Evolutionary conservation across 2,329 filamentous ascomycete species (phyloP).

Genomic region (Xylariales sp.): DNA sequence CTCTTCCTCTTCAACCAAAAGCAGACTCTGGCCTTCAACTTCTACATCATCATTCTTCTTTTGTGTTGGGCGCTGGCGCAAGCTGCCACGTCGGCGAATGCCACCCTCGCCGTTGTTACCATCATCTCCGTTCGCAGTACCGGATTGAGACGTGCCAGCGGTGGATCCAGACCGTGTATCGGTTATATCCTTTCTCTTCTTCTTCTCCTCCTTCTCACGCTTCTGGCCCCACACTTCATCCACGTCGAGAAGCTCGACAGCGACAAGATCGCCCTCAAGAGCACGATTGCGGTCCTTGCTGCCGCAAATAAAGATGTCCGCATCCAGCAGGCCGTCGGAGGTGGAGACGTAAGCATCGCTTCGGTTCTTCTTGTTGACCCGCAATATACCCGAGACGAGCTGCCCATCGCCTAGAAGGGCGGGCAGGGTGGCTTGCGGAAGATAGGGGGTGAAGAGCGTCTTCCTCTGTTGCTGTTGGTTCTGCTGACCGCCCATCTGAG

Average conservation of each 20-base stretch:
- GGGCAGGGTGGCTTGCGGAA: slow-evolving; percentile 89
- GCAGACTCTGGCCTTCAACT: slow-evolving; percentile 93
- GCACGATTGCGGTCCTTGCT: slow-evolving; percentile 98
- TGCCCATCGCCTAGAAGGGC: slow-evolving; percentile 88
- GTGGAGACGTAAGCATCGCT: slow-evolving; percentile 98
- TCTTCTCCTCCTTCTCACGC: slow-evolving; percentile 99
- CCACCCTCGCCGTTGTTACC: slow-evolving; percentile 69
- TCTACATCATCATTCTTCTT: slow-evolving; percentile 99
- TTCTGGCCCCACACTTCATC: slow-evolving; percentile 99
- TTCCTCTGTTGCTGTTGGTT: slow-evolving; percentile 90
- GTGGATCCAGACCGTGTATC: slow-evolving; percentile 78
- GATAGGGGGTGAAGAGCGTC: slow-evolving; percentile 95
- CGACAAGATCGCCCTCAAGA: slow-evolving; percentile 91
- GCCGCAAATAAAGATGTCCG: slow-evolving; percentile 98
- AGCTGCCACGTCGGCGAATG: slow-evolving; percentile 86
- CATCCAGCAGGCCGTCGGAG: slow-evolving; percentile 79
- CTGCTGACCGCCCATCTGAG: slow-evolving; percentile 59
- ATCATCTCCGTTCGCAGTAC: slow-evolving; percentile 56
- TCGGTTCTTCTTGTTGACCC: slow-evolving; percentile 99
- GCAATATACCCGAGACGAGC: slow-evolving; percentile 91
- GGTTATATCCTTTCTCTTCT: slow-evolving; percentile 98
- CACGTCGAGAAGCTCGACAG: slow-evolving; percentile 92
- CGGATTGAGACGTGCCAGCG: slow-evolving; percentile 65
- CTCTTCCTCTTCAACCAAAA: slow-evolving; percentile 96
- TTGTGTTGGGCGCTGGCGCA: slow-evolving; percentile 93